phyloP scores from a whole-genome alignment of 2,329 filamentous ascomycete genomes.

The Pseudocercospora eumusae region DNA sequence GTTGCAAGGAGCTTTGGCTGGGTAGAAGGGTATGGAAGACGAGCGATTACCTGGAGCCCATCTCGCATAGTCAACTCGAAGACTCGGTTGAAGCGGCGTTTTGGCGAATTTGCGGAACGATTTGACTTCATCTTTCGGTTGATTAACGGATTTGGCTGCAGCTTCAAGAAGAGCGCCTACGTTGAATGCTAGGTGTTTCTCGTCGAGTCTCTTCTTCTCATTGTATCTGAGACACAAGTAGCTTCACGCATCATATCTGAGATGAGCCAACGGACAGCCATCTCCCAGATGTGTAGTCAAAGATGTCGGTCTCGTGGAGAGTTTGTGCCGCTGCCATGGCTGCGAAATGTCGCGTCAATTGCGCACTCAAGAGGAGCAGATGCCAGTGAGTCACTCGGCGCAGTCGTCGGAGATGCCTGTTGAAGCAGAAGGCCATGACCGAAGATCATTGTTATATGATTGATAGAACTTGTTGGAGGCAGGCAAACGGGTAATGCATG shows the following conservation, averaged over 20 bases:
- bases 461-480: no score
- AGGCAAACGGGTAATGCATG: no score
- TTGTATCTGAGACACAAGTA: conserved; percentile 24
- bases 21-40: conserved; percentile 30
- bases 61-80: conserved; percentile 31
- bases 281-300: conserved; percentile 25
- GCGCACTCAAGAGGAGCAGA: no score
- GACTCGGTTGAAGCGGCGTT: conserved; percentile 32
- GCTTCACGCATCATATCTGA: not conserved
- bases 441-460: no score
- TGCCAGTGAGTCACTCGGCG: no score
- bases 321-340: no score
- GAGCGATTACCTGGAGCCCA: conserved; percentile 32
- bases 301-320: no score
- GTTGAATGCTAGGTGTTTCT: conserved; percentile 24
- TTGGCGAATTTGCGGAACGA: conserved; percentile 29
- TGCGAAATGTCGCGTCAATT: no score
- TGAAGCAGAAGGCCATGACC: no score
- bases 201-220: conserved; percentile 22
- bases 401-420: no score
- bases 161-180: conserved; percentile 18
- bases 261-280: conserved; percentile 23
- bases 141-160: conserved; percentile 16
- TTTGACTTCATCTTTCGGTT: conserved; percentile 12
- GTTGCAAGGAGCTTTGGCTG: conserved; percentile 26